These are phyloP conservation scores for Scleroderma citrinum DNA, from an alignment of 768 basidiomycete genomes.

Conservation along the genomic window DNA sequence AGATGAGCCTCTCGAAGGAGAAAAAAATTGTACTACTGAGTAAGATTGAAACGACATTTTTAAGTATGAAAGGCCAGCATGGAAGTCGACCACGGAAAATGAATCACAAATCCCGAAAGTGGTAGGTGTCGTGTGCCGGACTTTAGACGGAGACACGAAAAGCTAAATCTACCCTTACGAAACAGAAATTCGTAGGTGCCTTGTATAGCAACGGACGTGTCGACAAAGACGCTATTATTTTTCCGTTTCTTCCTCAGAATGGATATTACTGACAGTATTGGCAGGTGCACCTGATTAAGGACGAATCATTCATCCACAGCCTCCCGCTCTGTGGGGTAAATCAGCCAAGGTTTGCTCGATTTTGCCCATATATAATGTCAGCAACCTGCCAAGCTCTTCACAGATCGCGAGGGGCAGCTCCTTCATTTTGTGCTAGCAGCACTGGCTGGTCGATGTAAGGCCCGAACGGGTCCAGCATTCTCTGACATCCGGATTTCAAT, in stretches of 20 bases:
- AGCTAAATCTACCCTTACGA: constrained; percentile 29
- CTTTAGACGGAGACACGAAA: constrained; percentile 29
- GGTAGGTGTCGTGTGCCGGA: constrained; percentile 20
- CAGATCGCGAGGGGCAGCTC: constrained; percentile 7
- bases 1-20: constrained; percentile 5
- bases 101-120: constrained; percentile 6
- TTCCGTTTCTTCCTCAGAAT: not conserved
- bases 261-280: not conserved
- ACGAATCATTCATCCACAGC: constrained; percentile 18
- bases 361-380: not conserved
- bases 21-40: constrained; percentile 19
- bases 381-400: constrained; percentile 1
- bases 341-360: constrained; percentile 19
- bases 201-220: constrained; percentile 2
- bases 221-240: not conserved
- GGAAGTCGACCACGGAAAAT: not conserved
- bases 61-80: not conserved
- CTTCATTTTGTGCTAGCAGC: constrained; percentile 18
- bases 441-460: constrained; percentile 17
- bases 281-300: not conserved
- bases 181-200: constrained; percentile 22
- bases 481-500: constrained; percentile 25
- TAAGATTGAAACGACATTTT: not conserved
- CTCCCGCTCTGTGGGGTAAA: constrained; percentile 9
- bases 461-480: constrained; percentile 22